Evolutionary conservation across 352 stramenopile species (phyloP).

Genomic region (Pythium myriotylum): DNA sequence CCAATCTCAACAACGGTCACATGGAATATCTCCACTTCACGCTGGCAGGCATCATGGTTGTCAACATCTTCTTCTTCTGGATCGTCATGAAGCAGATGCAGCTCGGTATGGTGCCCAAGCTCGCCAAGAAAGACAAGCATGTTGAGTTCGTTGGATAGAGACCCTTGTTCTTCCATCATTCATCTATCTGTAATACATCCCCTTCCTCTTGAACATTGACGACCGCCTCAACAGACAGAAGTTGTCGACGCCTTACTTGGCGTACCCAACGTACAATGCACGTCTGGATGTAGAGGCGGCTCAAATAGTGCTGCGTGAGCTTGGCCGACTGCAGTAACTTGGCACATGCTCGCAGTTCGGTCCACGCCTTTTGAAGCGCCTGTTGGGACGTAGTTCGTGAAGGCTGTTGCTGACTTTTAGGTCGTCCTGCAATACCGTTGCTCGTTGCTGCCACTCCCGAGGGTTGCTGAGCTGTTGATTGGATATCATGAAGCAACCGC

Average conservation of each 20-base stretch:
- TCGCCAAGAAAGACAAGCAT: not conserved
- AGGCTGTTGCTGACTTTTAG: slow-evolving; percentile 1
- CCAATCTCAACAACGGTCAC: slow-evolving; percentile 29
- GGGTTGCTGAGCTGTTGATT: slow-evolving; percentile 10
- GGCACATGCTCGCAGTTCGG: slow-evolving; percentile 60
- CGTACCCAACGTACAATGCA: slow-evolving; percentile 64
- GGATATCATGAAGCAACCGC: slow-evolving; percentile 43
- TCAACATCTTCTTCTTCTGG: slow-evolving; percentile 44
- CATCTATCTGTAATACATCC: no score
- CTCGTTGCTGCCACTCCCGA: not conserved
- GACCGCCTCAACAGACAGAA: not conserved
- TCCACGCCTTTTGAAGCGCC: slow-evolving; percentile 43
- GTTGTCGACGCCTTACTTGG: slow-evolving; percentile 39
- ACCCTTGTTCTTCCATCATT: no score
- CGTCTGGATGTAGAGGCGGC: slow-evolving; percentile 58
- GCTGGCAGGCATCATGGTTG: slow-evolving; percentile 35
- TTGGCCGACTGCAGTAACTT: slow-evolving; percentile 69
- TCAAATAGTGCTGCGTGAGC: slow-evolving; percentile 74
- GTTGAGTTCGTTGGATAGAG: no score
- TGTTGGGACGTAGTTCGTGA: not conserved
- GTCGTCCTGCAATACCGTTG: not conserved
- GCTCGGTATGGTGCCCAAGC: slow-evolving; percentile 19
- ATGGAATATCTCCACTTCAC: slow-evolving; percentile 40
- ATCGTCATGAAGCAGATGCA: slow-evolving; percentile 38
- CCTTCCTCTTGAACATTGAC: no score